A percentile compares a stretch with the other conserved stretches of the same genome.
These are phyloP conservation scores for Knoxia roxburghii DNA, from an alignment of 257 asterid genomes.

Conservation along the genomic window DNA sequence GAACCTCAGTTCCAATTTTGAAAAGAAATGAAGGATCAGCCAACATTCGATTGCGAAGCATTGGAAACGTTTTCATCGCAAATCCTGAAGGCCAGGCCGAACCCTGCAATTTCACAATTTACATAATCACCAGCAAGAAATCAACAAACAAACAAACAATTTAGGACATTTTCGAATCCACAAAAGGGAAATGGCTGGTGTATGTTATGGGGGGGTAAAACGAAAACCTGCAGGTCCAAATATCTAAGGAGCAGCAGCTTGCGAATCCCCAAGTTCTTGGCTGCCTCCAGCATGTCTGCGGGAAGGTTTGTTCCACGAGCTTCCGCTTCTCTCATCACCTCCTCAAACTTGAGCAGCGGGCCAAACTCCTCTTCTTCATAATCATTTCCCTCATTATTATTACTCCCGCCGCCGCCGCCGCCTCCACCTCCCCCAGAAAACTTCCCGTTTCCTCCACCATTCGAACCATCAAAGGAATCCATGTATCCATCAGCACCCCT, in stretches of 20 bases:
- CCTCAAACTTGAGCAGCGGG: conserved; percentile 80
- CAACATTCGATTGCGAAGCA: conserved; percentile 92
- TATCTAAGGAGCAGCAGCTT: conserved; percentile 65
- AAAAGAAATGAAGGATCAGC: conserved; percentile 97
- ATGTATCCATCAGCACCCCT: conserved; percentile 18
- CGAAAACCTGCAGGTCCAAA: conserved; percentile 77
- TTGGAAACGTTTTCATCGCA: conserved; percentile 64
- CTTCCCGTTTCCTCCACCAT: conserved; percentile 56
- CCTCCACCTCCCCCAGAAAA: conserved; percentile 40
- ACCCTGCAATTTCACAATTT: conserved; percentile 42
- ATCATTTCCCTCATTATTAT: conserved; percentile 43
- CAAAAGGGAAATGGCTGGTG: background rate
- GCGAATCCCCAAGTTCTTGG: conserved; percentile 70
- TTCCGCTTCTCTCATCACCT: conserved; percentile 71
- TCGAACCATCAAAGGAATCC: background rate
- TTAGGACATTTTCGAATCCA: background rate
- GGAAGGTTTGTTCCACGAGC: conserved; percentile 82
- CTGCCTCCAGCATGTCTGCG: conserved; percentile 91
- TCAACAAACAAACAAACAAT: background rate
- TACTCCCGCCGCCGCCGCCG: conserved; percentile 41
- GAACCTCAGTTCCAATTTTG: conserved; percentile 95
- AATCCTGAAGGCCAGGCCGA: conserved; percentile 74
- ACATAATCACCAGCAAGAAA: conserved; percentile 13
- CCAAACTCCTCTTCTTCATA: conserved; percentile 77
- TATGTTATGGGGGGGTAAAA: too few relatives aligned